Evolutionary conservation across 441 rosid genomes (phyloP), one percentile per base, ranked within the genome.

Genomic region (Geranium incanum): DNA sequence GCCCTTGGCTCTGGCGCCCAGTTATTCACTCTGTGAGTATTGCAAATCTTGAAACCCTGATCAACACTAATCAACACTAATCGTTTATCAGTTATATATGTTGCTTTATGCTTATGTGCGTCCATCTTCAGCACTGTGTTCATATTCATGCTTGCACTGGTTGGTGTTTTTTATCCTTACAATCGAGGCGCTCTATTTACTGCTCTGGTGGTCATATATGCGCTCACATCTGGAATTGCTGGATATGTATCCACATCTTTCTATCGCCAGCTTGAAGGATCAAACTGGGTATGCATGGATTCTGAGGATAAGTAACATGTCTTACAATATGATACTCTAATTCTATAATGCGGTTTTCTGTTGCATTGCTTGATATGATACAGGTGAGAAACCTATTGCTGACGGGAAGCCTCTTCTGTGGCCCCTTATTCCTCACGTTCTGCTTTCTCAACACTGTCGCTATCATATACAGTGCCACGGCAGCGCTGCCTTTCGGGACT

Each of bases 1-100:
- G 60, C 60, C 18, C 60, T 52, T 52, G 60, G 60, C 12, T 52
- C 60, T 11, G 60, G 60, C 60, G 12, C 60, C 60, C 60, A 52
- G 60, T 11, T 52, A 15, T 52, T 52, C 18, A 52, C 60, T 52
- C 60, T 52, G 60, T 52, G 12, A 52, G 60, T 15, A 52, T 52
- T 6, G 4, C n/a, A 52, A 52, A 1, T 52, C 18, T 11, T 52
- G 18, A 52, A 52, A 11, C 60, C 12, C 60, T 3, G 4, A 11
- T 52, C 3, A 52, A 52, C 60, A 52, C 60, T 52, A 15, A 11
- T 52, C 0, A 52, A 52, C 60, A 52, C 60, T 52, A 52, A 11
- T 52, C 18, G 43, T 39, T 39, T 7, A 39, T 39, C 43, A 7
- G 43, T 39, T 1, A 39, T 39, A 39, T 4, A 39, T 39, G 43